These are phyloP conservation scores for Vitis cinerea DNA, from an alignment of 164 flowering plant genomes.

Conservation along the genomic window DNA sequence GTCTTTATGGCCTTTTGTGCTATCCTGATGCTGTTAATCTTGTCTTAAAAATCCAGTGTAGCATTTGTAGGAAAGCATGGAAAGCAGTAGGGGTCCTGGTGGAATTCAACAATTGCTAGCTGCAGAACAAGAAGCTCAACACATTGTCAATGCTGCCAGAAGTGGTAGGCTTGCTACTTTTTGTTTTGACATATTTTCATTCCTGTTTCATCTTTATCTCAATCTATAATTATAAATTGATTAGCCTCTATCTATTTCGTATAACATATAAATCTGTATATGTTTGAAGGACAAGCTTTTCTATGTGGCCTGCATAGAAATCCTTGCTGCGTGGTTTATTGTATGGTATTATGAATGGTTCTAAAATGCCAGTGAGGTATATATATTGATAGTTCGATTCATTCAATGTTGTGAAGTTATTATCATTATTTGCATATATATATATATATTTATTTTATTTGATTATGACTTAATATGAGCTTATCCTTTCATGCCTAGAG, in stretches of 20 bases:
- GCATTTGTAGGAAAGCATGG: conserved; percentile 40
- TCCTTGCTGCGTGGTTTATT: too few relatives aligned
- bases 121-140: conserved; percentile 82
- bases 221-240: neutral
- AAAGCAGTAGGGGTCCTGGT: conserved; percentile 47
- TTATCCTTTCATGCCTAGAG: too few relatives aligned
- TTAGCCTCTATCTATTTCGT: neutral
- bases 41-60: conserved; percentile 5
- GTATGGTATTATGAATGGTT: too few relatives aligned
- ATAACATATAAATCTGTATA: neutral
- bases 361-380: too few relatives aligned
- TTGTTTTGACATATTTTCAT: neutral
- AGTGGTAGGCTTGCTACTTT: conserved; percentile 34
- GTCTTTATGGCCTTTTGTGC: neutral
- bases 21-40: neutral
- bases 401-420: too few relatives aligned
- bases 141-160: conserved; percentile 68
- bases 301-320: neutral
- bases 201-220: neutral
- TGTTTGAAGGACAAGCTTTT: neutral
- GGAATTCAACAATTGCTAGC: conserved; percentile 71
- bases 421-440: too few relatives aligned
- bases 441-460: too few relatives aligned
- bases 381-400: too few relatives aligned
- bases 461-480: too few relatives aligned